Evolutionary conservation across 2,329 filamentous ascomycete species (phyloP), one percentile per base, ranked within the genome.

Genomic region (Hortaea werneckii): DNA sequence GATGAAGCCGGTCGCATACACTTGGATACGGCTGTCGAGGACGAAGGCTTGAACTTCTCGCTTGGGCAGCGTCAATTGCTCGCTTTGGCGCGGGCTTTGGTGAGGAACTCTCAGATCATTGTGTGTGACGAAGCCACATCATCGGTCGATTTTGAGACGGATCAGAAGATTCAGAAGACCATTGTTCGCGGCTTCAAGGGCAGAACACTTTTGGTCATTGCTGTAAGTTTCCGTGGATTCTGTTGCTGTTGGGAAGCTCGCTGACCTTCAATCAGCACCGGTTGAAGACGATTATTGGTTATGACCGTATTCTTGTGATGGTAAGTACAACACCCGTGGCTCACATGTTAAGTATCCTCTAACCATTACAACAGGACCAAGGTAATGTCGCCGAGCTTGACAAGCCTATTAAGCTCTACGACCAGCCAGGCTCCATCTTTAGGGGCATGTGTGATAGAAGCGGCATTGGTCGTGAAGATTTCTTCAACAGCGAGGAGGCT

Each of bases 251-350:
- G 8, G 26, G 29, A 2, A 10, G 5, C 8, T 20, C 27, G 29
- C 39, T 41, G 12, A 29, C n/a, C n/a, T 11, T 10, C 29, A 10
- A 9, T 29, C 37, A 44, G 39, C 42, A 48, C 34, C 39, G 46
- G 29, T 72, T 96, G 58, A 83, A 87, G 60, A 96, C 92, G 1
- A 95, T 98, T 52, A 83, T 96, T 51, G 81, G 82, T 5, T 96
- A 96, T 65, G 90, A 98, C 65, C 80, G 90, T 40, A 95, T 98
- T 62, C 90, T 88, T 58, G 92, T 98, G 56, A 94, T 98, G 89
- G 20, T 35, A 35, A 35, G 32, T 35, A 20, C 20, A 20, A 20
- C 20, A 35, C 32, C 32, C 8, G 32, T 35, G 32, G 32, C n/a
- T 35, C 20, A 20, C 20, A 20, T 4, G n/a, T 20, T 4, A 20